Conservation (phyloP, 306 rosid genomes). For the Cucumis sativus region DNA sequence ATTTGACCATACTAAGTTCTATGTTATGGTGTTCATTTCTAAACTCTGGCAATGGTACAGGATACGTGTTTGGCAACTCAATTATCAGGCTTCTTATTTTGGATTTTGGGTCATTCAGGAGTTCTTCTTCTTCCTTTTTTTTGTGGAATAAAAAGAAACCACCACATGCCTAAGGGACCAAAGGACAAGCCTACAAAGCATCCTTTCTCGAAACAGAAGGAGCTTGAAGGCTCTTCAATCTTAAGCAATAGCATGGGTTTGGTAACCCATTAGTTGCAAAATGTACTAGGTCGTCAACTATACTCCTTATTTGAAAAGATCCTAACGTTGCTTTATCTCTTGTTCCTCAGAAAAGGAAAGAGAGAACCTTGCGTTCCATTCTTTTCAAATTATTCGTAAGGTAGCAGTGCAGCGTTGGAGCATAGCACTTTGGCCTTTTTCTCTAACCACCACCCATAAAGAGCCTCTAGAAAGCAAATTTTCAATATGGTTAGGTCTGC, state of each 20-base stretch:
- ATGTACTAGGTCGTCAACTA: neutral
- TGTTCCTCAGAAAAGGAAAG: too few species aligned
- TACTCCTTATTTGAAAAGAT: neutral
- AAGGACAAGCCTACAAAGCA: neutral
- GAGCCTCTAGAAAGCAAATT: neutral
- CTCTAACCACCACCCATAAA: neutral
- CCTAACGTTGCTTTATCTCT: neutral
- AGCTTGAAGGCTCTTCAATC: neutral
- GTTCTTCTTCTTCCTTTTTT: neutral
- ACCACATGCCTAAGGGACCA: neutral
- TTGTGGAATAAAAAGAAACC: neutral
- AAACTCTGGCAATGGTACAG: neutral
- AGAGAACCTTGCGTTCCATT: neutral
- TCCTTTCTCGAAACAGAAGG: neutral
- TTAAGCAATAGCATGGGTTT: neutral
- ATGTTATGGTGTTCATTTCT: neutral
- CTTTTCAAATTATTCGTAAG: neutral
- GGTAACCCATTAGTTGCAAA: neutral
- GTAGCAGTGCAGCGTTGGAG: neutral
- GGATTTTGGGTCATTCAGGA: neutral
- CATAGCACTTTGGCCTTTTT: neutral
- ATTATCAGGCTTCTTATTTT: neutral
- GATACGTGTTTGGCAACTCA: neutral
- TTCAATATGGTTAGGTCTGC: neutral
- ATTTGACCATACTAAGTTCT: neutral